Evolutionary conservation across 441 rosid genomes (phyloP).

Genomic region (Raphanus hybrid): DNA sequence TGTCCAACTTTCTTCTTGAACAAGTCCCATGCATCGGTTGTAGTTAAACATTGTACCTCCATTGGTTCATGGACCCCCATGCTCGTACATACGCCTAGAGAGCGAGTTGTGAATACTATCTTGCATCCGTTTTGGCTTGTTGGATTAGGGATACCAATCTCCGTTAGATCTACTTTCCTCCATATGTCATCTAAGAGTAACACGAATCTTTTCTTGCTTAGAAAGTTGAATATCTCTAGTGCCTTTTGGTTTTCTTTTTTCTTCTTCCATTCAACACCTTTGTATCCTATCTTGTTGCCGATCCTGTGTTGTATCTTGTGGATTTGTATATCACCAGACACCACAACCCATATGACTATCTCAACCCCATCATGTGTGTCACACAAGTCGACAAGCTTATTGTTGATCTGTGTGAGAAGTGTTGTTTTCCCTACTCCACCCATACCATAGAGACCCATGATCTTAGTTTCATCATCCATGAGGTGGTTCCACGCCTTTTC

Average conservation of each 20-base stretch:
- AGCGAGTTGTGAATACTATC: slow-evolving; percentile 35
- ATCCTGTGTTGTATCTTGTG: slow-evolving; percentile 37
- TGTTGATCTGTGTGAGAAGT: slow-evolving; percentile 40
- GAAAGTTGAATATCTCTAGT: neutral
- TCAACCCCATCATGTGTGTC: neutral
- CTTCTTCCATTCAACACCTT: slow-evolving; percentile 21
- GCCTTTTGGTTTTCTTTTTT: slow-evolving; percentile 20
- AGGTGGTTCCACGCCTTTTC: slow-evolving; percentile 37
- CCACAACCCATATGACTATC: slow-evolving; percentile 35
- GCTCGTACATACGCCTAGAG: slow-evolving; percentile 3
- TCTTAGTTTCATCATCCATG: slow-evolving; percentile 20
- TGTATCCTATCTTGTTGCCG: neutral
- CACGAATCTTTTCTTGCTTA: slow-evolving; percentile 39
- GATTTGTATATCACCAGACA: slow-evolving; percentile 34
- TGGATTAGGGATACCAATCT: slow-evolving; percentile 35
- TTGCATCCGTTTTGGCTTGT: slow-evolving; percentile 27
- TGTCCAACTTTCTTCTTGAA: slow-evolving; percentile 35
- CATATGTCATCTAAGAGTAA: slow-evolving; percentile 44
- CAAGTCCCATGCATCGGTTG: slow-evolving; percentile 35
- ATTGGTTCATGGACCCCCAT: slow-evolving; percentile 36
- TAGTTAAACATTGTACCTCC: slow-evolving; percentile 32
- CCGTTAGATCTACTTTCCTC: slow-evolving; percentile 26
- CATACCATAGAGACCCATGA: slow-evolving; percentile 43
- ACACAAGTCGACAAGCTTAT: slow-evolving; percentile 16
- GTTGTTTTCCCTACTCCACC: slow-evolving; percentile 54